A percentile compares a stretch with the other conserved stretches of the same genome.
Evolutionary conservation across 2,329 filamentous ascomycete species (phyloP).

Genomic region (Helminthosporium solani): DNA sequence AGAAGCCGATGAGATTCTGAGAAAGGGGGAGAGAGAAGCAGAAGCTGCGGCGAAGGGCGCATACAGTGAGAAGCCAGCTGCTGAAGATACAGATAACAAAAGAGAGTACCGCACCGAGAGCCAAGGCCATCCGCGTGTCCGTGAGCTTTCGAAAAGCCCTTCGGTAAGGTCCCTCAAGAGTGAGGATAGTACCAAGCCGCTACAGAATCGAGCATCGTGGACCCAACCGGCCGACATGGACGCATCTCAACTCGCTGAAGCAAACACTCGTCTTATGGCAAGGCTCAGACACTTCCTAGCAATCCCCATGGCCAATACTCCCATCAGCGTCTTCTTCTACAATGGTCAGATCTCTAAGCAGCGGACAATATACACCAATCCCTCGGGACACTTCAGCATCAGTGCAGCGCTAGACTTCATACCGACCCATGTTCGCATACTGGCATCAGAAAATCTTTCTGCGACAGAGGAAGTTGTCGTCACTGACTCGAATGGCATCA

Average conservation of each 20-base stretch:
- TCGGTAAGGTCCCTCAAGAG: slow-evolving; percentile 29
- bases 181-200: slow-evolving; percentile 34
- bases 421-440: slow-evolving; percentile 82
- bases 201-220: slow-evolving; percentile 54
- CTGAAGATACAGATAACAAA: slow-evolving; percentile 47
- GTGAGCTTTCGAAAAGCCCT: slow-evolving; percentile 25
- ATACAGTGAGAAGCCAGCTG: slow-evolving; percentile 67
- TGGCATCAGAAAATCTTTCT: slow-evolving; percentile 83
- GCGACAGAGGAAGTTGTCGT: slow-evolving; percentile 75
- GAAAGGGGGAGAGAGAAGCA: slow-evolving; percentile 69
- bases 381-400: slow-evolving; percentile 82
- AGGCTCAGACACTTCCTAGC: slow-evolving; percentile 87
- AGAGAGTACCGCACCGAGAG: slow-evolving; percentile 42
- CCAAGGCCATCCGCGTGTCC: slow-evolving; percentile 15
- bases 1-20: slow-evolving; percentile 76
- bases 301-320: slow-evolving; percentile 71
- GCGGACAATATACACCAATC: slow-evolving; percentile 79
- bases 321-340: slow-evolving; percentile 94
- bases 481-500: slow-evolving; percentile 77
- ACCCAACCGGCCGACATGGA: slow-evolving; percentile 63
- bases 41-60: slow-evolving; percentile 68
- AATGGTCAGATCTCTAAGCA: slow-evolving; percentile 81
- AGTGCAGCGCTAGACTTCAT: slow-evolving; percentile 83
- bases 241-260: slow-evolving; percentile 71
- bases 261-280: slow-evolving; percentile 85